Conservation (phyloP, 176 grass and related monocot genomes). For the Musa schizocarpa region DNA sequence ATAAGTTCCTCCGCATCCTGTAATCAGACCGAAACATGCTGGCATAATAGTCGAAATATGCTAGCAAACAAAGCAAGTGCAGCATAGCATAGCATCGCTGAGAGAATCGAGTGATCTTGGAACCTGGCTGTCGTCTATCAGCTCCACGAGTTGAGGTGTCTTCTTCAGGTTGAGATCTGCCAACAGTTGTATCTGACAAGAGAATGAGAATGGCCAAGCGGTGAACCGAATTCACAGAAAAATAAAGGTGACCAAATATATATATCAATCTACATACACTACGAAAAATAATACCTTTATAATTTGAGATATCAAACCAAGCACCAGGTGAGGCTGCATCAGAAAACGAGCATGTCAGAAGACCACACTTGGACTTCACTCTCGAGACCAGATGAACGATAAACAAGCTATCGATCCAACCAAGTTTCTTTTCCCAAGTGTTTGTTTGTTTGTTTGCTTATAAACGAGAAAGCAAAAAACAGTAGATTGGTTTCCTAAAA, state of each 20-base stretch:
- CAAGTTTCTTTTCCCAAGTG: not conserved
- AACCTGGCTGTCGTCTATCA: conserved; percentile 88
- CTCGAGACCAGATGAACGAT: not conserved
- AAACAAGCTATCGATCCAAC: not conserved
- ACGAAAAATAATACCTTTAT: conserved; percentile 54
- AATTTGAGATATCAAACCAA: conserved; percentile 98
- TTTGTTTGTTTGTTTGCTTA: not conserved
- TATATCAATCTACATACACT: too few relatives aligned
- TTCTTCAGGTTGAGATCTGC: conserved; percentile 97
- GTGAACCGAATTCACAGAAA: not conserved
- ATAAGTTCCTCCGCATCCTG: conserved; percentile 94
- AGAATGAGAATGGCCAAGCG: not conserved
- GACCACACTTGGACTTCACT: too few relatives aligned
- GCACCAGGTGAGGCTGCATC: conserved; percentile 90
- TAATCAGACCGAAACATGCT: conserved; percentile 21
- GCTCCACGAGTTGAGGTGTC: conserved; percentile 90
- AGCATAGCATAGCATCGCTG: not conserved
- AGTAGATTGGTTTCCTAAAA: not conserved
- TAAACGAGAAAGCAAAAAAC: not conserved
- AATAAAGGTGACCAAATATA: not conserved
- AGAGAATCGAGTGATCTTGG: not conserved
- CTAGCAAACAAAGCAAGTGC: conserved; percentile 10
- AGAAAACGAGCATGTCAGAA: not conserved
- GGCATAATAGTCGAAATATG: conserved; percentile 1
- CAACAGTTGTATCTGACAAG: conserved; percentile 90